phyloP scores from a whole-genome alignment of 202 grass and related monocot genomes.

The Zizania palustris region DNA sequence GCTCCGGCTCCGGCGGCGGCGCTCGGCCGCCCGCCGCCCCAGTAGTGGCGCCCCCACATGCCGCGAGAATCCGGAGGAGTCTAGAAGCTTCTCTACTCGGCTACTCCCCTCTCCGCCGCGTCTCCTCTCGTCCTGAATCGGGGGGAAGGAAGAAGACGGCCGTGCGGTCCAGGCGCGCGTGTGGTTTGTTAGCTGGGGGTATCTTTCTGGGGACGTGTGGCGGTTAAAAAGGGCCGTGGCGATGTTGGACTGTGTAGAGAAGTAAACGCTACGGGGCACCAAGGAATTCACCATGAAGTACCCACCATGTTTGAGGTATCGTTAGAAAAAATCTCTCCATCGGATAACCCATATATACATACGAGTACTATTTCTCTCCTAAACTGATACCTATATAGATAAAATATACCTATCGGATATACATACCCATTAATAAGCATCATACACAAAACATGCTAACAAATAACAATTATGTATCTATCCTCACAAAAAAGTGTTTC shows the following conservation, averaged over 20 bases:
- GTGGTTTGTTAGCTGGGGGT: conserved; percentile 13
- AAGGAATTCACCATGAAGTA: background rate
- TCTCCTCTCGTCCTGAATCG: background rate
- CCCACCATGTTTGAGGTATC: too few relatives aligned
- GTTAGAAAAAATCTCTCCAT: too few relatives aligned
- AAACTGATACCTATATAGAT: too few relatives aligned
- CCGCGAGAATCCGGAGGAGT: background rate
- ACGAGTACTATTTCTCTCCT: too few relatives aligned
- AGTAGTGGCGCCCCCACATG: conserved; percentile 87
- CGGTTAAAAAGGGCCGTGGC: background rate
- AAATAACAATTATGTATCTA: too few relatives aligned
- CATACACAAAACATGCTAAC: too few relatives aligned
- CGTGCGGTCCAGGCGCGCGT: background rate
- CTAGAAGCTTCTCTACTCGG: conserved; percentile 4
- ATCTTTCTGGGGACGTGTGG: conserved; percentile 42
- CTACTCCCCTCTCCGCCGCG: background rate
- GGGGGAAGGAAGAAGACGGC: background rate
- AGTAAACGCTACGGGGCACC: conserved; percentile 23
- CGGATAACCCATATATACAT: too few relatives aligned
- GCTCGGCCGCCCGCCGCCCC: conserved; percentile 47
- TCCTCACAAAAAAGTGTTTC: too few relatives aligned
- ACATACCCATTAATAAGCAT: too few relatives aligned
- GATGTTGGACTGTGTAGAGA: background rate
- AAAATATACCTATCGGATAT: too few relatives aligned
- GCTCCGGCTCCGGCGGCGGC: background rate